Percentiles rank a stretch among this genome's conserved stretches.
These are phyloP conservation scores for Penicillium thymicola DNA, from an alignment of 2,329 filamentous ascomycete genomes.

Conservation along the genomic window DNA sequence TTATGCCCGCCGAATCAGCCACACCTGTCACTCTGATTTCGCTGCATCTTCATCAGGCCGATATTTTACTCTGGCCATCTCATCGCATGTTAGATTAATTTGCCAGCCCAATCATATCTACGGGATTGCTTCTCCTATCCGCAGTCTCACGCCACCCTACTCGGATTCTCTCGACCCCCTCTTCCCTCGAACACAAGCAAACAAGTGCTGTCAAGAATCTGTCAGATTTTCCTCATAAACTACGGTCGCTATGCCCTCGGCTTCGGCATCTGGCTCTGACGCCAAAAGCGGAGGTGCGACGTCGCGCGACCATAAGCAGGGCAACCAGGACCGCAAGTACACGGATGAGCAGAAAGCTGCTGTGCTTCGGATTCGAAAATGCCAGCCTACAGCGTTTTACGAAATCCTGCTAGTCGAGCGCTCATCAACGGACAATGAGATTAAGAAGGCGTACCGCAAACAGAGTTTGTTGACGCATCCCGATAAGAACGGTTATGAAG, in stretches of 20 bases:
- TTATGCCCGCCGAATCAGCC: constrained; percentile 7
- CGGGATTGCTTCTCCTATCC: constrained; percentile 15
- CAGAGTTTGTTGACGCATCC: constrained; percentile 91
- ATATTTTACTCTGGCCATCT: not conserved
- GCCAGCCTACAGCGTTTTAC: constrained; percentile 84
- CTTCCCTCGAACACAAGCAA: not conserved
- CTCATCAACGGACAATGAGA: constrained; percentile 71
- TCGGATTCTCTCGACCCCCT: constrained; percentile 1
- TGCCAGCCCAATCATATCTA: not conserved
- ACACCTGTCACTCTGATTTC: constrained; percentile 10
- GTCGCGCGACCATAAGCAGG: constrained; percentile 49
- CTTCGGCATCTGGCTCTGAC: constrained; percentile 47
- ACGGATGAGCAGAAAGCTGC: constrained; percentile 89
- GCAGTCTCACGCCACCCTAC: constrained; percentile 15
- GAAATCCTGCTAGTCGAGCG: constrained; percentile 79
- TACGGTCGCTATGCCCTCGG: constrained; percentile 37
- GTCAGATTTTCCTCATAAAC: not conserved
- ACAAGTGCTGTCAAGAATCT: not conserved
- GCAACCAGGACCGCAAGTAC: constrained; percentile 59
- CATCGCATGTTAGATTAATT: not conserved
- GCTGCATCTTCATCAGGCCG: constrained; percentile 2
- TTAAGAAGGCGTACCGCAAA: constrained; percentile 98
- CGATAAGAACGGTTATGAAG: constrained; percentile 95
- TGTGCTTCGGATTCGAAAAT: constrained; percentile 82
- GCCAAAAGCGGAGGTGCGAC: constrained; percentile 38